Evolutionary conservation across 495 filamentous ascomycete genomes (phyloP).

Genomic region (Penicillium coprophilum): DNA sequence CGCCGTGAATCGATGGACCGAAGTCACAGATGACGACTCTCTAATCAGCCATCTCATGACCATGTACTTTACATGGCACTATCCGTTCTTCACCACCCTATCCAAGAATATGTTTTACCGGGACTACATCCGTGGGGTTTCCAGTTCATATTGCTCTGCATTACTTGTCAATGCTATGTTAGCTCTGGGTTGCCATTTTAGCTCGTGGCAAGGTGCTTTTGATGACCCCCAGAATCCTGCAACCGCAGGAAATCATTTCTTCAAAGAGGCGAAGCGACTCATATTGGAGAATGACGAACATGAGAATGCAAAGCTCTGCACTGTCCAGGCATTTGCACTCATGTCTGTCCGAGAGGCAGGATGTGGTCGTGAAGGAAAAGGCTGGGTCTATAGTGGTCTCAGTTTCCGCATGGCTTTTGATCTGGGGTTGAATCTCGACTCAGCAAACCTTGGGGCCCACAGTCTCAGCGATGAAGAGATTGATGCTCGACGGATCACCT

Average conservation of each 20-base stretch:
- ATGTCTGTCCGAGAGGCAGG: slow-evolving; percentile 98
- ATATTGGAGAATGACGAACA: slow-evolving; percentile 91
- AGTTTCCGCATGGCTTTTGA: slow-evolving; percentile 98
- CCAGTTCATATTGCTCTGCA: slow-evolving; percentile 76
- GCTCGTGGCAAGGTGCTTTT: slow-evolving; percentile 68
- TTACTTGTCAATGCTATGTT: slow-evolving; percentile 94
- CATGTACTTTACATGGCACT: slow-evolving; percentile 99
- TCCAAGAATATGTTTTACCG: slow-evolving; percentile 87
- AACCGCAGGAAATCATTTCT: slow-evolving; percentile 96
- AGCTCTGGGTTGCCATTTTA: slow-evolving; percentile 95
- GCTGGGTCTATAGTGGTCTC: slow-evolving; percentile 98
- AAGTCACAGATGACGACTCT: slow-evolving; percentile 74
- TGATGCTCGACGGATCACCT: slow-evolving; percentile 86
- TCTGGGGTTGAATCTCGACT: slow-evolving; percentile 87
- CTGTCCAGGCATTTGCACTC: slow-evolving; percentile 88
- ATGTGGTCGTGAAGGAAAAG: slow-evolving; percentile 90
- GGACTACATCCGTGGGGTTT: slow-evolving; percentile 71
- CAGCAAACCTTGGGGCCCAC: slow-evolving; percentile 57
- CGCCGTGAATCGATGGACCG: slow-evolving; percentile 81
- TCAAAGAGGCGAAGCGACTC: slow-evolving; percentile 88
- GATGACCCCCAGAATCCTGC: slow-evolving; percentile 67
- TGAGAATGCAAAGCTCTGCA: slow-evolving; percentile 85
- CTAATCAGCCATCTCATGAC: slow-evolving; percentile 85
- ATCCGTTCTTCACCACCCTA: slow-evolving; percentile 91
- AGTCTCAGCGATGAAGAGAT: slow-evolving; percentile 77